phyloP scores from a whole-genome alignment of 1,284 basidiomycete genomes.

The Cryptococcus sp. region DNA sequence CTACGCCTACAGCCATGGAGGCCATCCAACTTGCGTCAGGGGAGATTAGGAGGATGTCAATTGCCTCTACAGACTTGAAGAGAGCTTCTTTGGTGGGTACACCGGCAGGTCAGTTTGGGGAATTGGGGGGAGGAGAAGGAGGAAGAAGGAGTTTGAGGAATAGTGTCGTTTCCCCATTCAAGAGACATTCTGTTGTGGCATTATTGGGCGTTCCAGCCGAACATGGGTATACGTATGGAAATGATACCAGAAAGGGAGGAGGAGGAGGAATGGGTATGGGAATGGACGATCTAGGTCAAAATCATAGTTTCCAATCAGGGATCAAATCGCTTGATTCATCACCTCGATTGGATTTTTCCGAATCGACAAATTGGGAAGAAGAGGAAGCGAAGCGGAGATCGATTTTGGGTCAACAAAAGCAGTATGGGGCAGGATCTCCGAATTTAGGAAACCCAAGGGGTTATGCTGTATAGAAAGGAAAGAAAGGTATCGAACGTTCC shows the following conservation, averaged over 20 bases:
- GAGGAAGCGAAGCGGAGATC: conserved; percentile 1
- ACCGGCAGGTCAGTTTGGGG: background rate
- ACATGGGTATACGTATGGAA: background rate
- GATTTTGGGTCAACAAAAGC: background rate
- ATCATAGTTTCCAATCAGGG: no score
- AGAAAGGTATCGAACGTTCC: background rate
- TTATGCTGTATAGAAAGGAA: background rate
- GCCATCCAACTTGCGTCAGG: conserved; percentile 9
- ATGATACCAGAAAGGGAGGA: background rate
- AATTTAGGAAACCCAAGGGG: background rate
- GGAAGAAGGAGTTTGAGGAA: background rate
- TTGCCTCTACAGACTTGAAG: conserved; percentile 15
- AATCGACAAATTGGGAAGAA: background rate
- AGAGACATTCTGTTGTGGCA: background rate
- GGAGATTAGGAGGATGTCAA: conserved; percentile 13
- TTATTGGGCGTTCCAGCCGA: background rate
- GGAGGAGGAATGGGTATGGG: no score
- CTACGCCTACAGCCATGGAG: conserved; percentile 7
- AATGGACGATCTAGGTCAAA: background rate
- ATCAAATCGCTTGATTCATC: no score
- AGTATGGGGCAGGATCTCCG: background rate
- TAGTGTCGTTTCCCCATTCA: background rate
- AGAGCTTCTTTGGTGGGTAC: conserved; percentile 3
- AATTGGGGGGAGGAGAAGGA: background rate
- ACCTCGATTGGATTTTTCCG: conserved; percentile 1